These are phyloP conservation scores for Malassezia nana DNA, from an alignment of 1,284 basidiomycete genomes.

Conservation along the genomic window DNA sequence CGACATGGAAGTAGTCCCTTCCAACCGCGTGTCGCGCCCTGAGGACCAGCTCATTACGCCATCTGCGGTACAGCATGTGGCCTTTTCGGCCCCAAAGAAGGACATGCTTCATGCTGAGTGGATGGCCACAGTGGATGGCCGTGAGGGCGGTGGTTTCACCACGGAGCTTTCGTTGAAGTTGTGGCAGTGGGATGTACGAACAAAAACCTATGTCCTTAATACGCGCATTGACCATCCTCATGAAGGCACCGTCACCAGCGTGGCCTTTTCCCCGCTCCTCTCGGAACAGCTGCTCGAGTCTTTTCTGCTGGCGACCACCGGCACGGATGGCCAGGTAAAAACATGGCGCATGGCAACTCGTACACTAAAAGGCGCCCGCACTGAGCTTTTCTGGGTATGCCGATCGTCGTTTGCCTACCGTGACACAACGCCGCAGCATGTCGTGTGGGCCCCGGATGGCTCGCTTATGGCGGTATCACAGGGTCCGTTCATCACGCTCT, in stretches of 20 bases:
- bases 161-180: conserved; percentile 75
- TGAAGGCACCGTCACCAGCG: conserved; percentile 59
- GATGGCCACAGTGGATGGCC: conserved; percentile 83
- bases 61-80: conserved; percentile 63
- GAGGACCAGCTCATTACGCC: conserved; percentile 72
- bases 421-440: conserved; percentile 43
- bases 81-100: conserved; percentile 54
- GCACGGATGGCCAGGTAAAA: conserved; percentile 62
- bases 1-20: conserved; percentile 85
- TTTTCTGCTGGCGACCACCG: conserved; percentile 57
- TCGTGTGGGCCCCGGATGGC: conserved; percentile 73
- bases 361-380: conserved; percentile 29
- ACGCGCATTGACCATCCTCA: conserved; percentile 86
- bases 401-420: conserved; percentile 41
- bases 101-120: conserved; percentile 53
- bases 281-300: conserved; percentile 24
- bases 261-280: conserved; percentile 57
- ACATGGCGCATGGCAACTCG: conserved; percentile 54
- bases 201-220: conserved; percentile 54
- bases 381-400: conserved; percentile 37
- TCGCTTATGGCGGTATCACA: conserved; percentile 72
- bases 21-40: conserved; percentile 75
- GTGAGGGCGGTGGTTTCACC: conserved; percentile 59
- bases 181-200: conserved; percentile 66
- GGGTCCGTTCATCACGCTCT: conserved; percentile 63